Conservation (phyloP, 495 filamentous ascomycete species). For the Aspergillus sclerotioniger region DNA sequence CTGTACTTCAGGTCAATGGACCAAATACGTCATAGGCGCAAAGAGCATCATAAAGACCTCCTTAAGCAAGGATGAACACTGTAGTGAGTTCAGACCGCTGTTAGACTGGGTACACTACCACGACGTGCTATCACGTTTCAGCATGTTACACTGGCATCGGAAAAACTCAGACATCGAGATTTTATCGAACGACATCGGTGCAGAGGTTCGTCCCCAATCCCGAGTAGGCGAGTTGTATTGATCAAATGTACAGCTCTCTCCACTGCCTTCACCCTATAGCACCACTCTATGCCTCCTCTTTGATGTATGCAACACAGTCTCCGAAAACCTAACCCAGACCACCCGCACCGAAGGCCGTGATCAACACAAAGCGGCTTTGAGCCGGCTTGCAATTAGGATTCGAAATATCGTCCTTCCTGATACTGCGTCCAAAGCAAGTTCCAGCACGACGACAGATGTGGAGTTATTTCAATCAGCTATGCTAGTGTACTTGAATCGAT, state of each 20-base stretch:
- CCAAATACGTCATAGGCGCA: slow-evolving; percentile 9
- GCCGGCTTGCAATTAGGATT: slow-evolving; percentile 5
- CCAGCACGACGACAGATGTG: background rate
- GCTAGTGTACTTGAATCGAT: slow-evolving; percentile 13
- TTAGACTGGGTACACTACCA: slow-evolving; percentile 18
- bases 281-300: slow-evolving; percentile 4
- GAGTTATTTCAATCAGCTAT: slow-evolving; percentile 13
- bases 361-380: background rate
- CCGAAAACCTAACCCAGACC: background rate
- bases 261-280: background rate
- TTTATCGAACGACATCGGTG: background rate
- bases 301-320: slow-evolving; percentile 6
- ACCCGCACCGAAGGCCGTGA: background rate
- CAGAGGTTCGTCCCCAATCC: background rate
- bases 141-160: slow-evolving; percentile 12
- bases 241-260: background rate
- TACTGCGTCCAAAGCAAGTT: background rate
- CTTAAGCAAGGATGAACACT: background rate
- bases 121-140: slow-evolving; percentile 9
- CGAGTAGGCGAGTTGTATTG: background rate
- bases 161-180: background rate
- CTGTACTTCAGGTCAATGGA: slow-evolving; percentile 17
- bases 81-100: slow-evolving; percentile 6
- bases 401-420: background rate
- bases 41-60: slow-evolving; percentile 6